Conservation (phyloP, 352 stramenopile genomes). For the Pythium pectinolyticum region DNA sequence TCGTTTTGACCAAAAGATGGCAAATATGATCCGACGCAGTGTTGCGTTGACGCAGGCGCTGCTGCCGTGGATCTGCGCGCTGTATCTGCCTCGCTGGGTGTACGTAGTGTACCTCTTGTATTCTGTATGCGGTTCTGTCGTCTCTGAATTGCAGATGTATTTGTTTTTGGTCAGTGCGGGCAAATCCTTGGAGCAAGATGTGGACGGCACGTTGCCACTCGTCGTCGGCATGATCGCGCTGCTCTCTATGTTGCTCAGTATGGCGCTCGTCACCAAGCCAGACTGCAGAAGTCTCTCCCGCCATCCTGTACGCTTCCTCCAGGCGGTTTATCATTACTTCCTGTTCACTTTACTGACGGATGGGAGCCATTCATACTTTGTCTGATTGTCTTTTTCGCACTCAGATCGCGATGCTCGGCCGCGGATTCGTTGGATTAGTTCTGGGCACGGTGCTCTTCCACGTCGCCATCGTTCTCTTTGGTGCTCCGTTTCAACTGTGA, state of each 20-base stretch:
- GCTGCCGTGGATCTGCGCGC: constrained; percentile 20
- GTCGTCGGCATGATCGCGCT: constrained; percentile 36
- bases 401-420: neutral
- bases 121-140: too few species aligned
- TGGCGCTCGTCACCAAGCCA: constrained; percentile 29
- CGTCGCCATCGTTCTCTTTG: constrained; percentile 68
- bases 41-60: constrained; percentile 19
- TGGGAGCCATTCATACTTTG: neutral
- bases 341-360: neutral
- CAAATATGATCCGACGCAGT: constrained; percentile 13
- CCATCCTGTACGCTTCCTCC: neutral
- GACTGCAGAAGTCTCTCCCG: neutral
- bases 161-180: constrained; percentile 5
- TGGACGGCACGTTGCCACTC: constrained; percentile 41
- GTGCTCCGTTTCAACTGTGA: constrained; percentile 65
- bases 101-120: constrained; percentile 4
- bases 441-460: constrained; percentile 53
- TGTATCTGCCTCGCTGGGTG: constrained; percentile 22
- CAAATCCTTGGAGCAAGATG: constrained; percentile 45
- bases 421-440: constrained; percentile 30
- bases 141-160: neutral
- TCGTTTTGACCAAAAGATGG: neutral
- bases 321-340: neutral
- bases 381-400: neutral
- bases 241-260: constrained; percentile 32